Evolutionary conservation across 164 flowering plant species (phyloP).

Genomic region (Magnolia changhungtana): DNA sequence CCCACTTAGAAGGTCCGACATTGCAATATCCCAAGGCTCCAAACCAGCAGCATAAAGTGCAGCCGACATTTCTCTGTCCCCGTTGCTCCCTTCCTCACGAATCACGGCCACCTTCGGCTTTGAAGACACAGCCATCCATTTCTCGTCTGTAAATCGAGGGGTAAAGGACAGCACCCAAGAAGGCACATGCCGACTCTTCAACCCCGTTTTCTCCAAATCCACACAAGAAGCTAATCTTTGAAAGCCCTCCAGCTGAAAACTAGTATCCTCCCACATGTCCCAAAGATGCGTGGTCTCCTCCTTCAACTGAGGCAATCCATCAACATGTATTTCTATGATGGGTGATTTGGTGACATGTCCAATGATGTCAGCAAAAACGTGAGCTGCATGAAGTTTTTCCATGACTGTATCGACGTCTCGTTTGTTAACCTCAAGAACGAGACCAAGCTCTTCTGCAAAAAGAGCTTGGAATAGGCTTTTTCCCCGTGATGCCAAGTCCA

Average conservation of each 20-base stretch:
- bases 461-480: constrained; percentile 52
- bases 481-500: constrained; percentile 55
- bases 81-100: constrained; percentile 37
- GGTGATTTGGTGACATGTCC: constrained; percentile 56
- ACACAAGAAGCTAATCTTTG: constrained; percentile 85
- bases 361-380: constrained; percentile 55
- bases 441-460: constrained; percentile 93
- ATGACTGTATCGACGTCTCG: constrained; percentile 39
- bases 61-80: constrained; percentile 75
- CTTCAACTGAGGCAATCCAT: constrained; percentile 52
- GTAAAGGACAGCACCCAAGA: constrained; percentile 71
- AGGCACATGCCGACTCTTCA: constrained; percentile 70
- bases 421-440: constrained; percentile 72
- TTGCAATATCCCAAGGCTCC: constrained; percentile 33
- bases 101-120: constrained; percentile 86
- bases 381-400: constrained; percentile 34
- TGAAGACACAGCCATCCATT: constrained; percentile 36
- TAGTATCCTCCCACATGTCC: constrained; percentile 96
- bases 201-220: constrained; percentile 61
- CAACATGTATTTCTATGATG: constrained; percentile 45
- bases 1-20: constrained; percentile 25
- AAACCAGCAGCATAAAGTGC: constrained; percentile 90
- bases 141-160: constrained; percentile 60
- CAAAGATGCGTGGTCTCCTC: constrained; percentile 59
- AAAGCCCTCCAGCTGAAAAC: constrained; percentile 72